These are phyloP conservation scores for Mortierella claussenii DNA, from an alignment of 192 early-diverging fungal species.

Conservation along the genomic window DNA sequence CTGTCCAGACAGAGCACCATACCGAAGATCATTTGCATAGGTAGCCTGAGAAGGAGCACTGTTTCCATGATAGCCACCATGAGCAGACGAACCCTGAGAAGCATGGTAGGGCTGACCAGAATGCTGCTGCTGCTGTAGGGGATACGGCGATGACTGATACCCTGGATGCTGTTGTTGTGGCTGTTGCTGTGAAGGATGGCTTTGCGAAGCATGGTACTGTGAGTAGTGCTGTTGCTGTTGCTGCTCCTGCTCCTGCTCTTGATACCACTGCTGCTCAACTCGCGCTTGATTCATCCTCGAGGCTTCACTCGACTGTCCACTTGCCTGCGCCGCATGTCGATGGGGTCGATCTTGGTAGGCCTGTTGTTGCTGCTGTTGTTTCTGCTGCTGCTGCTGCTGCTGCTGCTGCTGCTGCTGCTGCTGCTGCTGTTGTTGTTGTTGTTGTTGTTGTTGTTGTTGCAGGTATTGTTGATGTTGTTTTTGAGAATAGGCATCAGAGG, in stretches of 20 bases:
- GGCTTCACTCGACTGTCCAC: no score
- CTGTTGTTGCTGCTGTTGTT: constrained; percentile 10
- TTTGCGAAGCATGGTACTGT: constrained; percentile 6
- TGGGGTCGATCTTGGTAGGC: constrained; percentile 4
- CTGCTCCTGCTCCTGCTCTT: constrained; percentile 6
- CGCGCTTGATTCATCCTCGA: neutral
- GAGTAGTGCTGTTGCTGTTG: constrained; percentile 8
- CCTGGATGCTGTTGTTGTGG: constrained; percentile 9
- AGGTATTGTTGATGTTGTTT: neutral
- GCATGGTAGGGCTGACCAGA: neutral
- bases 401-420: constrained; percentile 7
- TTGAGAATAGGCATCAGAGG: constrained; percentile 7
- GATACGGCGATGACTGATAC: neutral
- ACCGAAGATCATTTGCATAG: neutral
- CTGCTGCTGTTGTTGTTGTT: neutral
- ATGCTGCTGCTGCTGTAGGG: neutral
- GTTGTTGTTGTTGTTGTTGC: constrained; percentile 3
- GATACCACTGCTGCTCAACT: constrained; percentile 21
- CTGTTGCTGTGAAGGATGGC: neutral
- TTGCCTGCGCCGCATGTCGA: no score
- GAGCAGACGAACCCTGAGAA: constrained; percentile 3
- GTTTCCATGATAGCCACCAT: no score
- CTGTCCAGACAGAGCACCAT: neutral
- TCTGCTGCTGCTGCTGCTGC: constrained; percentile 1
- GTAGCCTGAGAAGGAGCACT: no score